Percentiles rank a stretch among this genome's conserved stretches.
Conservation (phyloP, 164 flowering plant genomes). For the Vitis riparia region DNA sequence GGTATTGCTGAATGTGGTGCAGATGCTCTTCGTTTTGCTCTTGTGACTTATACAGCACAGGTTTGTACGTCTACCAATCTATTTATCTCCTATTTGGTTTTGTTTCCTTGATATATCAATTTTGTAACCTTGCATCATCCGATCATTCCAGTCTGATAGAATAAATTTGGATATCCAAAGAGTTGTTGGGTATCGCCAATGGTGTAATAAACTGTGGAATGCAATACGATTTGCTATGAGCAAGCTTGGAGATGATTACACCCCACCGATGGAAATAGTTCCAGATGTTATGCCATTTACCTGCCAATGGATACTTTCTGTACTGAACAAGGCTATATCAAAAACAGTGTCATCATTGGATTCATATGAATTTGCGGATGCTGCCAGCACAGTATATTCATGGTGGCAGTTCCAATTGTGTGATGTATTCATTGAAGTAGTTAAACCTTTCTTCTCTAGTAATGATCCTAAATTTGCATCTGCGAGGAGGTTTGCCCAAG, state of each 20-base stretch:
- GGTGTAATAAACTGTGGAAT: slow-evolving; percentile 99
- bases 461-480: slow-evolving; percentile 46
- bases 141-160: slow-evolving; percentile 75
- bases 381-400: slow-evolving; percentile 71
- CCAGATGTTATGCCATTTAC: slow-evolving; percentile 59
- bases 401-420: slow-evolving; percentile 98
- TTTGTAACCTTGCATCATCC: background rate
- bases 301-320: slow-evolving; percentile 94
- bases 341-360: slow-evolving; percentile 67
- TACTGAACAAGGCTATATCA: slow-evolving; percentile 75
- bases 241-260: slow-evolving; percentile 75
- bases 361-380: slow-evolving; percentile 80
- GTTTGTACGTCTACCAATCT: slow-evolving; percentile 27
- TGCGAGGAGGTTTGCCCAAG: slow-evolving; percentile 58
- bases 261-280: slow-evolving; percentile 45
- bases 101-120: background rate
- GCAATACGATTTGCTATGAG: slow-evolving; percentile 88
- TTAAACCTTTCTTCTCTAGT: slow-evolving; percentile 78
- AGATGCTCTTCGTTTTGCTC: slow-evolving; percentile 86
- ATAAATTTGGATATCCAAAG: slow-evolving; percentile 92
- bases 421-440: slow-evolving; percentile 92
- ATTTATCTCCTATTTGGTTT: background rate
- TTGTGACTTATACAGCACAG: slow-evolving; percentile 93
- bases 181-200: slow-evolving; percentile 97
- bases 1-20: slow-evolving; percentile 96